These are phyloP conservation scores for Iberis pinnata DNA, from an alignment of 345 rosid species.

Conservation along the genomic window DNA sequence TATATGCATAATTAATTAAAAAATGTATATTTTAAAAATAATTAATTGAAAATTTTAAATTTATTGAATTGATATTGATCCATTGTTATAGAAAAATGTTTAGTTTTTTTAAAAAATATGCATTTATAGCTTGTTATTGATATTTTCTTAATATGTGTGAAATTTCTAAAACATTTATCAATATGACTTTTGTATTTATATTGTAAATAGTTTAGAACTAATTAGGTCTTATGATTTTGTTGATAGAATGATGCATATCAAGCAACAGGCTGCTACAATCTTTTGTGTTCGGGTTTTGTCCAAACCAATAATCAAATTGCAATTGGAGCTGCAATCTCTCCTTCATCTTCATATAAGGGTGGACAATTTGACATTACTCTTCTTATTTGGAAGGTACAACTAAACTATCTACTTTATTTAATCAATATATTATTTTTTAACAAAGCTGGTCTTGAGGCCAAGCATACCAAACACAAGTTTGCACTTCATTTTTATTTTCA, in stretches of 20 bases:
- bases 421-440: neutral
- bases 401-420: neutral
- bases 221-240: constrained; percentile 12
- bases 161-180: too few relatives aligned
- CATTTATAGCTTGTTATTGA: too few relatives aligned
- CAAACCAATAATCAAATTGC: constrained; percentile 84
- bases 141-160: too few relatives aligned
- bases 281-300: constrained; percentile 91
- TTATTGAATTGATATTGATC: too few relatives aligned
- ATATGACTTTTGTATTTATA: neutral
- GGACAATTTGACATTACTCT: constrained; percentile 94
- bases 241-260: constrained; percentile 84
- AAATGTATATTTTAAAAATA: too few relatives aligned
- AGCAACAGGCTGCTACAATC: constrained; percentile 95
- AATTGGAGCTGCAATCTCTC: constrained; percentile 96
- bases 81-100: too few relatives aligned
- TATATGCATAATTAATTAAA: too few relatives aligned
- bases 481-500: too few relatives aligned
- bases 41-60: too few relatives aligned
- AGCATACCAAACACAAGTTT: too few relatives aligned
- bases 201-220: neutral
- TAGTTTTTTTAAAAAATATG: too few relatives aligned
- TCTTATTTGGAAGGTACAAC: constrained; percentile 86
- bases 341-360: constrained; percentile 68
- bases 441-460: too few relatives aligned